A percentile compares a stretch with the other conserved stretches of the same genome.
Evolutionary conservation across 2,329 filamentous ascomycete species (phyloP).

Genomic region (Ophiostoma australiae): DNA sequence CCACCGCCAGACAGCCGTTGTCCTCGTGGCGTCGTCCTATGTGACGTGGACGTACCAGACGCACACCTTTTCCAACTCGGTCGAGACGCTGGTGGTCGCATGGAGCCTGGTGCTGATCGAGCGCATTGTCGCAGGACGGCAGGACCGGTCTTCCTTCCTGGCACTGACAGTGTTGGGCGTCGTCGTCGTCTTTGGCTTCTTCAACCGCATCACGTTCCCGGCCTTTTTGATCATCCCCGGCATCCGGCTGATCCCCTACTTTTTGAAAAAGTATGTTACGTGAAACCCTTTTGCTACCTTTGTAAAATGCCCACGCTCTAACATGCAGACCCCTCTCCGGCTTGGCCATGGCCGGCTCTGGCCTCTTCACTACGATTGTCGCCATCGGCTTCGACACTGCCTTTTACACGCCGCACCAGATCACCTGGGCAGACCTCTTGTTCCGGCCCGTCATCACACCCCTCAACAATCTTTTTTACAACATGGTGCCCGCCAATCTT

Average conservation of each 20-base stretch:
- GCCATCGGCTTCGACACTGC: constrained; percentile 79
- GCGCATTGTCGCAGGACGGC: constrained; percentile 70
- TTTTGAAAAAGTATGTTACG: constrained; percentile 65
- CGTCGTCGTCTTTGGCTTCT: constrained; percentile 77
- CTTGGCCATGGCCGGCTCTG: constrained; percentile 59
- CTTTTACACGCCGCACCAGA: constrained; percentile 65
- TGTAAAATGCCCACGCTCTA: neutral
- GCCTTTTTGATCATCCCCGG: constrained; percentile 84
- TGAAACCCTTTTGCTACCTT: rapidly evolving
- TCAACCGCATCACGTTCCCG: constrained; percentile 96
- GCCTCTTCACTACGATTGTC: constrained; percentile 60
- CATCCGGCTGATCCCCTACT: constrained; percentile 78
- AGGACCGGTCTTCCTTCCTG: constrained; percentile 70
- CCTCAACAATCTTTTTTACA: constrained; percentile 73
- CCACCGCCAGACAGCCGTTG: constrained; percentile 65
- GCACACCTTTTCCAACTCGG: constrained; percentile 95
- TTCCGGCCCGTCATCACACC: constrained; percentile 66
- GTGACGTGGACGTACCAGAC: constrained; percentile 99
- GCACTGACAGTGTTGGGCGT: constrained; percentile 75
- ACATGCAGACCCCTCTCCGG: constrained; percentile 53
- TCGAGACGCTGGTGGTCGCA: constrained; percentile 86
- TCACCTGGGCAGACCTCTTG: constrained; percentile 61
- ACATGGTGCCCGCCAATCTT: constrained; percentile 64
- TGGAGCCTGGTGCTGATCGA: constrained; percentile 92
- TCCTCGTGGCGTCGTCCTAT: constrained; percentile 90